Conservation (phyloP, 1,284 basidiomycete species). For the Heterobasidion occidentale region DNA sequence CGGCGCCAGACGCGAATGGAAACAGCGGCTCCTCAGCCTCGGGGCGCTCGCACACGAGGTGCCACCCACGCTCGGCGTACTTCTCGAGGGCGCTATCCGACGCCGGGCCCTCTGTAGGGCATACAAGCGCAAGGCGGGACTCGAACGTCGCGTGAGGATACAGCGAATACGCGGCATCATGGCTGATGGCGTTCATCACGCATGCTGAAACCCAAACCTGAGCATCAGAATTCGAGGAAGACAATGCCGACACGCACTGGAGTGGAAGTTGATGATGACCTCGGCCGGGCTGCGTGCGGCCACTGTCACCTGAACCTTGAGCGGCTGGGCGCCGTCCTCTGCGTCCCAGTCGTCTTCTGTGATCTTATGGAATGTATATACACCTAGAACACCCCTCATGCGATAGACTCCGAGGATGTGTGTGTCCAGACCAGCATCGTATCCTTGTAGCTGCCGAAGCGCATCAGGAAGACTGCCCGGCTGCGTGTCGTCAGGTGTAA, state of each 20-base stretch:
- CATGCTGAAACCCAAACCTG: constrained; percentile 6
- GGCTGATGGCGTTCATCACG: constrained; percentile 17
- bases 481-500: not conserved
- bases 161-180: constrained; percentile 11
- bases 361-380: not conserved
- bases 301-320: constrained; percentile 29
- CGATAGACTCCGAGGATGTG: not conserved
- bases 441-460: not conserved
- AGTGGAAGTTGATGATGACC: constrained; percentile 33
- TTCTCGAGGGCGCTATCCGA: constrained; percentile 14
- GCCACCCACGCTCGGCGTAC: constrained; percentile 22
- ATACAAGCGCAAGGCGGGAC: constrained; percentile 5
- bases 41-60: constrained; percentile 1
- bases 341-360: not conserved
- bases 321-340: not conserved
- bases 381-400: constrained; percentile 5
- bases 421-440: not conserved
- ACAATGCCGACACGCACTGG: constrained; percentile 25
- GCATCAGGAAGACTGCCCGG: not conserved
- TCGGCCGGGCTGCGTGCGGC: constrained; percentile 20
- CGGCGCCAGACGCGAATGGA: not conserved
- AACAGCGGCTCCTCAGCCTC: not conserved
- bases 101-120: not conserved
- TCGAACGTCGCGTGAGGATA: constrained; percentile 17
- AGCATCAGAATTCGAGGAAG: not conserved